A percentile compares a stretch with the other conserved stretches of the same genome.
phyloP scores from a whole-genome alignment of 768 basidiomycete genomes.

The Boletus edulis region DNA sequence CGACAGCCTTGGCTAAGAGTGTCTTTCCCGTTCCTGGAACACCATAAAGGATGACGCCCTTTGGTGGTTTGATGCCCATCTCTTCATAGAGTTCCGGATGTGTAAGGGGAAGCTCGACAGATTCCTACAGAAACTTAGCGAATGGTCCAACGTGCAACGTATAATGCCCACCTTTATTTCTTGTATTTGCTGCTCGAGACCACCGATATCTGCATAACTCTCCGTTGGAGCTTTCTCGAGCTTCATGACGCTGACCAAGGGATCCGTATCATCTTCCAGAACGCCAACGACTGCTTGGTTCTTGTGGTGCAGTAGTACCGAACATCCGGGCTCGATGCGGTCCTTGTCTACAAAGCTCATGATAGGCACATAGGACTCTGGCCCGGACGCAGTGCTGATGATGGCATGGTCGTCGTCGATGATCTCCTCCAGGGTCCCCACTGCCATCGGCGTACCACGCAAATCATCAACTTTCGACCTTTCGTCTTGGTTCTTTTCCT shows the following conservation, averaged over 20 bases:
- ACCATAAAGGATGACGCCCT: slow-evolving; percentile 98
- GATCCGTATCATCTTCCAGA: slow-evolving; percentile 91
- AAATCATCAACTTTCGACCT: slow-evolving; percentile 90
- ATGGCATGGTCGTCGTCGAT: slow-evolving; percentile 99
- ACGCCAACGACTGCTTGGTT: slow-evolving; percentile 94
- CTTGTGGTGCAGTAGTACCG: slow-evolving; percentile 95
- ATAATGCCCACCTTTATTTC: slow-evolving; percentile 84
- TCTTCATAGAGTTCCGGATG: slow-evolving; percentile 99
- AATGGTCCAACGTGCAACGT: background rate
- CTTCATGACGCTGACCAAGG: slow-evolving; percentile 98
- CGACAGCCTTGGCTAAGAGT: slow-evolving; percentile 93
- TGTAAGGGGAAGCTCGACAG: slow-evolving; percentile 94
- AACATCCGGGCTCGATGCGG: slow-evolving; percentile 91
- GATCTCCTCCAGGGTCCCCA: slow-evolving; percentile 96
- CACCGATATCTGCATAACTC: slow-evolving; percentile 98
- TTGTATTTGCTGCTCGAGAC: slow-evolving; percentile 94
- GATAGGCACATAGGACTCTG: slow-evolving; percentile 96
- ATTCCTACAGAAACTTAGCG: slow-evolving; percentile 59
- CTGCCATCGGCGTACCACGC: slow-evolving; percentile 95
- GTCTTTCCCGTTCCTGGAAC: slow-evolving; percentile 99
- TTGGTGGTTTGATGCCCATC: slow-evolving; percentile 99
- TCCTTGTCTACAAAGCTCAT: slow-evolving; percentile 99
- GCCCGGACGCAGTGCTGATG: slow-evolving; percentile 89
- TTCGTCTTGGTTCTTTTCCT: slow-evolving; percentile 97
- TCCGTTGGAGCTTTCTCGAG: slow-evolving; percentile 99